Base-by-base conservation (phyloP, 352 stramenopile genomes). In the Elongisporangium prolatum region DNA sequence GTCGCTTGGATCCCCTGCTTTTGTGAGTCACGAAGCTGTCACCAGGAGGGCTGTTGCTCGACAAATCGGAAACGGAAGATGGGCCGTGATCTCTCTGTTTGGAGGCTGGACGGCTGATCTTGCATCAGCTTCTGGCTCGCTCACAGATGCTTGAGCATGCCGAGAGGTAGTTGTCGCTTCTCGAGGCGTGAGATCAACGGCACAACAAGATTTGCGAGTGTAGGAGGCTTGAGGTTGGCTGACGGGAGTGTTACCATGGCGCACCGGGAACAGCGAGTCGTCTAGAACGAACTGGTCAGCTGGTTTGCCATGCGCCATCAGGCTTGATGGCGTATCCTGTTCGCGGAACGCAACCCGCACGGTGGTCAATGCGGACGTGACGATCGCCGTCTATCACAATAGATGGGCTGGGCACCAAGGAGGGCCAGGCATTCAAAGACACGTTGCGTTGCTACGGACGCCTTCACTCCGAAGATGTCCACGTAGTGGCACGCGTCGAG, bases 261-360 rank as follows among this genome's bases (percentile, higher is more conserved):
- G 51, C n/a, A 49, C 48, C 1, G 24, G 25, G 4, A 16, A 48
- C 14, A 56, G 7, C 8, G 2, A 4, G 21, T 25, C 24, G 28
- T 56, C 28, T 2, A 56, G 9, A 28, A 56, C 14, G 24, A 56
- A 14, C 16, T 56, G 51, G 17, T 56, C 51, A 16, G 51, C 17
- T 1, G 51, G 51, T 5, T 21, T 21, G 2, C 51, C 51, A 25
- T 49, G 7, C 3, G 48, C 14, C 10, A 56, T 7, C 24, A 56
- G 24, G 11, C 22, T 4, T 3, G 4, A 1, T 24, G 51, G 51
- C 4, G 25, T 21, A 1, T 4, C 21, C 51, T 4, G 10, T 10
- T 13, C 4, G 10, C 25, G 9, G 51, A 56, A 56, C 2, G 24
- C 51, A 11, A 56, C 51, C 4, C 25, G 51, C 25, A 56, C 51